Percentiles rank a stretch among this genome's conserved stretches.
These are phyloP conservation scores for Diatrype stigma DNA, from an alignment of 2,329 filamentous ascomycete species.

Conservation along the genomic window DNA sequence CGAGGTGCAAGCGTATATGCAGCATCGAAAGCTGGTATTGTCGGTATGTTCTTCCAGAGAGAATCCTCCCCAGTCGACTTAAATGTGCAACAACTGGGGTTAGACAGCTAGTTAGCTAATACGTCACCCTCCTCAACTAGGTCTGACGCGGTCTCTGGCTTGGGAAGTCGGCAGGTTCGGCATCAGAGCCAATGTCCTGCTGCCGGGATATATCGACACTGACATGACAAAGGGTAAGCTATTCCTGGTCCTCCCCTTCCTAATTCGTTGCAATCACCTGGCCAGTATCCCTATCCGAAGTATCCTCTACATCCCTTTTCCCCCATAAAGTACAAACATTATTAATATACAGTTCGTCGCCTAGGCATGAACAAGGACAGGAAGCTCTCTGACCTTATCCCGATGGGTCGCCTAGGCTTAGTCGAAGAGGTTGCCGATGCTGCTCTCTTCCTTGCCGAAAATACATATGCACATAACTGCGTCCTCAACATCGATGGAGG, in stretches of 20 bases:
- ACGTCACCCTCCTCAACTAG: conserved; percentile 33
- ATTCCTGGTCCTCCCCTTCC: conserved; percentile 5
- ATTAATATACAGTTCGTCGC: conserved; percentile 35
- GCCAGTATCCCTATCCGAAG: too few relatives aligned
- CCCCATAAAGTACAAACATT: conserved; percentile 14
- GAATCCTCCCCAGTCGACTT: too few relatives aligned
- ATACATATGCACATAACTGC: conserved; percentile 83
- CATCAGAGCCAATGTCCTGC: conserved; percentile 73
- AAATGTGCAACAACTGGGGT: too few relatives aligned
- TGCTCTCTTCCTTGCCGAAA: conserved; percentile 70
- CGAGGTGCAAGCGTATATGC: conserved; percentile 70
- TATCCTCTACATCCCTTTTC: not conserved
- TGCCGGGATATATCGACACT: conserved; percentile 80
- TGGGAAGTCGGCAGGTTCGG: conserved; percentile 55
- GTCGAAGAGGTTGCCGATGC: conserved; percentile 76
- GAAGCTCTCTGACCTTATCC: conserved; percentile 49
- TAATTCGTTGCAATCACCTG: too few relatives aligned
- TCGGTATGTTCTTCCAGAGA: too few relatives aligned
- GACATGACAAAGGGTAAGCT: conserved; percentile 69
- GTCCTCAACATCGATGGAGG: conserved; percentile 83
- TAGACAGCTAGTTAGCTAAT: not conserved
- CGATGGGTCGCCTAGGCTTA: conserved; percentile 61
- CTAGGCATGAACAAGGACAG: conserved; percentile 24
- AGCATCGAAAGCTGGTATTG: conserved; percentile 74
- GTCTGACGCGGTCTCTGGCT: conserved; percentile 64